Base-by-base conservation (phyloP, 306 rosid genomes). In the Cucurbita maxima region DNA sequence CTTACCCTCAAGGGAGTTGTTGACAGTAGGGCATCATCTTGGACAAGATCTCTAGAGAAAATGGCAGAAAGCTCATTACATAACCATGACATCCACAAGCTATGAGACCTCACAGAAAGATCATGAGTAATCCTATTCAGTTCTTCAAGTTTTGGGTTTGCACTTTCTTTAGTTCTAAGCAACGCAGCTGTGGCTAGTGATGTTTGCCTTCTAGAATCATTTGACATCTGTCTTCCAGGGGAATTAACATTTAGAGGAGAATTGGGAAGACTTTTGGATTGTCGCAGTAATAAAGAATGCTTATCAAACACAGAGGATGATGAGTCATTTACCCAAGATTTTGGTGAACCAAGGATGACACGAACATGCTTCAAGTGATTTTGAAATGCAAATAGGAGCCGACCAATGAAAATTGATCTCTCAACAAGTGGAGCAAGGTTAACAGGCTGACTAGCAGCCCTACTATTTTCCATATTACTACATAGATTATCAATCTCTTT, bases 11-110 rank as follows among this genome's bases (percentile, higher is more conserved):
- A 84, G 54, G 97, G 89, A 55, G 85, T 81, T 80, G 91, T 83
- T 77, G 89, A 82, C 38, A 90, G 87, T 79, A 91, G 83, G 51
- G 96, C 86, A 75, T 94, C 92, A 51, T 94, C 97, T 47, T 80
- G 90, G 75, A 78, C 73, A 75, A 94, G 96, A 79, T 88, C 92
- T 57, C 18, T 84, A 40, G 88, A 82, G 76, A 94, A 83, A 76
- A 79, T 82, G 52, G 76, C 80, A 37, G 91, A 87, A 70, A 91
- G 96, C 82, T 91, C 97, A 64, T 91, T 83, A 11, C 91, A 87
- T 70, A 91, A 75, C 97, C 97, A 91, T 60, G 81, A 80, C 83
- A 91, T 94, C 99, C 99, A 94, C 79, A 94, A 80, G 81, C 82
- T 79, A 76, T 91, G 86, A 38, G 99, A 91, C 85, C 88, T 88